Evolutionary conservation across 2,329 filamentous ascomycete genomes (phyloP).

Genomic region (Stylonectria norvegica): DNA sequence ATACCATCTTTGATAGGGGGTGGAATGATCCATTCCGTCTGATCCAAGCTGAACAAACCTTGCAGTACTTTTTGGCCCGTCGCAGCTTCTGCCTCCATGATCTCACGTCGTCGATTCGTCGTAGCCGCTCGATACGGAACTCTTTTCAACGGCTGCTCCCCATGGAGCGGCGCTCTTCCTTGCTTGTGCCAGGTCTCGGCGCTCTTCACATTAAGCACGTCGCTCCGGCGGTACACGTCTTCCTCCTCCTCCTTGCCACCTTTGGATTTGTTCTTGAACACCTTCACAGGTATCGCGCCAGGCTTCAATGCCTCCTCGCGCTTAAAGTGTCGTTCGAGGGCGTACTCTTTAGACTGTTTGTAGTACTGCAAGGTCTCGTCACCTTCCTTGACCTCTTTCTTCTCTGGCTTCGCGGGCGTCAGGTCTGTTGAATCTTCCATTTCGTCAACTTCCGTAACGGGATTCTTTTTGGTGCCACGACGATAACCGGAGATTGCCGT

Average conservation of each 20-base stretch:
- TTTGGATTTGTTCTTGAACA: conserved; percentile 72
- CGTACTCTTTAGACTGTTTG: conserved; percentile 80
- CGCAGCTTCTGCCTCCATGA: conserved; percentile 77
- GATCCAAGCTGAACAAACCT: conserved; percentile 75
- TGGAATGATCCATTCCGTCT: conserved; percentile 96
- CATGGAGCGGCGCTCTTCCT: conserved; percentile 70
- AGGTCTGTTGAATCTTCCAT: conserved; percentile 76
- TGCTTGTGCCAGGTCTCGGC: conserved; percentile 98
- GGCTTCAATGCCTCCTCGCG: conserved; percentile 84
- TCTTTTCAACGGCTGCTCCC: conserved; percentile 73
- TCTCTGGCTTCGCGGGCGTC: conserved; percentile 67
- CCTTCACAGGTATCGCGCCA: conserved; percentile 64
- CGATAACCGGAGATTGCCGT: conserved; percentile 71
- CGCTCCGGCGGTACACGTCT: conserved; percentile 73
- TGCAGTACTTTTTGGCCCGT: conserved; percentile 83
- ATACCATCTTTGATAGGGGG: conserved; percentile 77
- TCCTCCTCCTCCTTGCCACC: conserved; percentile 70
- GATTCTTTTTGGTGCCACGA: conserved; percentile 45
- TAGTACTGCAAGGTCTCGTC: conserved; percentile 84
- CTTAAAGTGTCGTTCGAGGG: conserved; percentile 80
- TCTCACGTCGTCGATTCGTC: conserved; percentile 78
- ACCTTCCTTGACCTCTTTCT: conserved; percentile 69
- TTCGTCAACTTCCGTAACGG: conserved; percentile 69
- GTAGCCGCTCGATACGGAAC: conserved; percentile 92
- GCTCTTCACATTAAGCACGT: conserved; percentile 82